Evolutionary conservation across 805 yeast genomes (phyloP), one percentile per base, ranked within the genome.

Genomic region (Myxozyma vanderwaltii): DNA sequence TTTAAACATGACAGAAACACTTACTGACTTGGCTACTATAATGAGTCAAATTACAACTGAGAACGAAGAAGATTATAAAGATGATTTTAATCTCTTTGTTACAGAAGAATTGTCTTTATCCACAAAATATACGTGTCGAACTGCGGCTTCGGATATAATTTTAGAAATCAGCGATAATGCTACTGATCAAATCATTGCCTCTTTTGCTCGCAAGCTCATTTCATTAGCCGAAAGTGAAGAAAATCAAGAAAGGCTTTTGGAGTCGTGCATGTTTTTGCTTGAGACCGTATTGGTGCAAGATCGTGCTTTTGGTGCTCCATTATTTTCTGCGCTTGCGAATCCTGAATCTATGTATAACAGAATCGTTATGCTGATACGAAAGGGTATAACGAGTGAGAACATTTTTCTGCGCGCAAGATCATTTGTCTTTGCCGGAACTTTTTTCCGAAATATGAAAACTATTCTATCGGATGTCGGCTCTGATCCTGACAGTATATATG

Each of bases 101-200:
- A 81, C 91, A 1, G 86, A 83, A 36, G 91, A 88, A 57, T 78
- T 89, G 1, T 96, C 90, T 1, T 77, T 91, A 33, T 74, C 85
- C 0, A 74, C 85, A 0, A 81, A 80, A 4, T 72, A 73, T 8
- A 72, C 80, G 1, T 80, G 85, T 0, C 80, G 98, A 54, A 86
- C 84, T 50, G 79, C 87, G 0, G 75, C 85, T 0, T 76, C 77
- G 27, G 89, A 86, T 29, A 79, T 82, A 35, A 3, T 53, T 15
- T 21, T 54, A 13, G 55, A 50, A 41, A 13, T 35, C 19, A 41
- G 51, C 33, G 55, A 58, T 43, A 38, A 13, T 24, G 41, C 41
- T 23, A 10, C 53, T 23, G 56, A 59, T 15, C 51, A 23, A n/a
- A 19, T 56, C 17, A 40, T 55, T 19, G 35, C 17, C 2, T 35